phyloP scores from a whole-genome alignment of 345 rosid species.

The Citrus sinensis region DVS_A1.0 CM039169.1:32544501-32545000 shows the following conservation, averaged over 20 bases:
- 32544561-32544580: conserved; percentile 52
- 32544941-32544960: conserved; percentile 19
- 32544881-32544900: not conserved
- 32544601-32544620: not conserved
- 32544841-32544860: conserved; percentile 7
- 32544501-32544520: conserved; percentile 11
- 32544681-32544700: not conserved
- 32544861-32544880: not conserved
- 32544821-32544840: not conserved
- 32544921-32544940: conserved; percentile 18
- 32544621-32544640: not conserved
- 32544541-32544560: conserved; percentile 63
- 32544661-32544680: not conserved
- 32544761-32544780: not conserved
- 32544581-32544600: conserved; percentile 44
- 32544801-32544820: not conserved
- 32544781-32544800: not conserved
- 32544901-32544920: not conserved
- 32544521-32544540: conserved; percentile 20
- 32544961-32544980: conserved; percentile 22
- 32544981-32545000: not conserved
- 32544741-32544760: conserved; percentile 10
- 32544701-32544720: not conserved
- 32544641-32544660: not conserved
- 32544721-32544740: conserved; percentile 7